phyloP scores from a whole-genome alignment of 371 early-diverging fungal genomes.

The Syncephalastrum contaminatum region DNA sequence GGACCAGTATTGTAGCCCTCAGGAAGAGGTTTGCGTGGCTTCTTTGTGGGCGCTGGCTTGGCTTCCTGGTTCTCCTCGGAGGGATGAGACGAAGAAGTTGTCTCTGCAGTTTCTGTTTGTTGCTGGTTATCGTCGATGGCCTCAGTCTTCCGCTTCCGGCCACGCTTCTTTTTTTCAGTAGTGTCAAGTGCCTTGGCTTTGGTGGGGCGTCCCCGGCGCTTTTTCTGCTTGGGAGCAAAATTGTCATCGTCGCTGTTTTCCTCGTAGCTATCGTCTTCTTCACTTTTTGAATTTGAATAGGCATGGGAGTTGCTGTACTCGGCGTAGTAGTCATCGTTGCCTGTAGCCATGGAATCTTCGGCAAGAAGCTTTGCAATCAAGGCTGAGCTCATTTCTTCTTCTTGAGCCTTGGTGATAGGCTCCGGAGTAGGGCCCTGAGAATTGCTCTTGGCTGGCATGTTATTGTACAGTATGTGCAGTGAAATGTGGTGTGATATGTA shows the following conservation, averaged over 20 bases:
- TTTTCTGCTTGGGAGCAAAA: conserved; percentile 34
- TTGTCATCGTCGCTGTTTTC: conserved; percentile 56
- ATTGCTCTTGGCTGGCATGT: too few species aligned
- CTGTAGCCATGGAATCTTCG: conserved; percentile 53
- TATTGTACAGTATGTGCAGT: too few species aligned
- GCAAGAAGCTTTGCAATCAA: conserved; percentile 76
- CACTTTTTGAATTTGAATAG: conserved; percentile 22
- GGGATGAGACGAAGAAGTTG: conserved; percentile 1
- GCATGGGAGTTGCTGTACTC: conserved; percentile 55
- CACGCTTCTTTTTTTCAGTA: conserved; percentile 23
- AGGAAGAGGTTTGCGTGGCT: conserved; percentile 40
- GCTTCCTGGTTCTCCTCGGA: conserved; percentile 22
- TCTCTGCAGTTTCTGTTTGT: background rate
- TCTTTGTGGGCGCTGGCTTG: conserved; percentile 21
- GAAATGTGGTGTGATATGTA: too few species aligned
- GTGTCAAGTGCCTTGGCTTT: conserved; percentile 4
- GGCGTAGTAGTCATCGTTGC: conserved; percentile 54
- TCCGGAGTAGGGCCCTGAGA: too few species aligned
- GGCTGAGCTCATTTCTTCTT: conserved; percentile 80
- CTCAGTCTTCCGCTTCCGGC: conserved; percentile 23
- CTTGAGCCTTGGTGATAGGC: conserved; percentile 50
- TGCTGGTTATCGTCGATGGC: background rate
- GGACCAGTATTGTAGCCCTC: conserved; percentile 68
- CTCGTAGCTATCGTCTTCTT: conserved; percentile 48
- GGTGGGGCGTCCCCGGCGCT: conserved; percentile 16